phyloP scores from a whole-genome alignment of 805 yeast species.

The Candida corydali region DNA sequence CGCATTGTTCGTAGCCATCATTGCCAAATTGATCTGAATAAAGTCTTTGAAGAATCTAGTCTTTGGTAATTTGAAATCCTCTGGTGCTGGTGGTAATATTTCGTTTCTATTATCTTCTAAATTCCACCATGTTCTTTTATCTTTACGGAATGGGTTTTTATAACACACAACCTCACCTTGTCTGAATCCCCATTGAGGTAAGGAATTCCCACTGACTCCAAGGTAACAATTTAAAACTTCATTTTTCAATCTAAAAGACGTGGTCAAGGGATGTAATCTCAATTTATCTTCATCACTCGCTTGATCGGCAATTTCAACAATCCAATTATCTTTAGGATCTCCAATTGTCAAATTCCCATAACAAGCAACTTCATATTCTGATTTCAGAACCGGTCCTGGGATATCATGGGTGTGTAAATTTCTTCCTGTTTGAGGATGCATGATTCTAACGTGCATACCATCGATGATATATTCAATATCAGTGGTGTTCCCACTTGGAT shows the following conservation, averaged over 20 bases:
- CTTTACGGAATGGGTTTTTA: slow-evolving; percentile 62
- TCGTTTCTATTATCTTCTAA: slow-evolving; percentile 66
- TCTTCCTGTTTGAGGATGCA: slow-evolving; percentile 58
- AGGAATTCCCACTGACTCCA: slow-evolving; percentile 72
- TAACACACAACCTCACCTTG: slow-evolving; percentile 94
- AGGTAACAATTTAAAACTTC: slow-evolving; percentile 73
- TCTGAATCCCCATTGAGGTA: slow-evolving; percentile 97
- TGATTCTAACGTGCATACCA: slow-evolving; percentile 58
- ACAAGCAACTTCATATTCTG: slow-evolving; percentile 62
- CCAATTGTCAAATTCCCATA: slow-evolving; percentile 66
- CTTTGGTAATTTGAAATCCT: slow-evolving; percentile 62
- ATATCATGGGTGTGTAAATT: slow-evolving; percentile 72
- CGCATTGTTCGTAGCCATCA: slow-evolving; percentile 83
- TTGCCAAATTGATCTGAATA: slow-evolving; percentile 66
- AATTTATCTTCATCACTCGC: slow-evolving; percentile 47
- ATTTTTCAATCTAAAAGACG: slow-evolving; percentile 75
- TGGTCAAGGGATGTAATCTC: slow-evolving; percentile 72
- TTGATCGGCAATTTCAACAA: slow-evolving; percentile 64
- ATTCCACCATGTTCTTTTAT: slow-evolving; percentile 88
- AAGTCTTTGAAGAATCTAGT: slow-evolving; percentile 72
- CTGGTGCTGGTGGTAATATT: slow-evolving; percentile 55
- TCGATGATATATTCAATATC: slow-evolving; percentile 43
- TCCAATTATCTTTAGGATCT: slow-evolving; percentile 75
- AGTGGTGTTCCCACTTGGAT: slow-evolving; percentile 26
- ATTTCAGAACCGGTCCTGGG: slow-evolving; percentile 55